A percentile compares a stretch with the other conserved stretches of the same genome.
Evolutionary conservation across 2,329 filamentous ascomycete species (phyloP).

Genomic region (Xylaria arbuscula): DNA sequence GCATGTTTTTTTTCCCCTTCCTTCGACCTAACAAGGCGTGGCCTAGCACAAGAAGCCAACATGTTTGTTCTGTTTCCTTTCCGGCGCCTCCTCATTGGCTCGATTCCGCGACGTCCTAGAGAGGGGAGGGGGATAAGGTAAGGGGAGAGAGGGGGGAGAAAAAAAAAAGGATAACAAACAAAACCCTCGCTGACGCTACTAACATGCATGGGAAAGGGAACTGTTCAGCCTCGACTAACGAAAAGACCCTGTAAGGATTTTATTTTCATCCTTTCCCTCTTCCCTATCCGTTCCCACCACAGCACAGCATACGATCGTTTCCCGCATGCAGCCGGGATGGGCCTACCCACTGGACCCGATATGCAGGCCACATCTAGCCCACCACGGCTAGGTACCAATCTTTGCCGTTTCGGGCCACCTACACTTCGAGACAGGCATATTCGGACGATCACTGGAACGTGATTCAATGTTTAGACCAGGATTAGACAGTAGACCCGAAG

Average conservation of each 20-base stretch:
- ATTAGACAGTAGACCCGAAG: conserved; percentile 40
- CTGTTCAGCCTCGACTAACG: conserved; percentile 47
- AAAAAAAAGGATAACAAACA: conserved; percentile 10
- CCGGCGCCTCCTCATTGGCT: conserved; percentile 42
- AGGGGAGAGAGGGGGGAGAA: too few species aligned
- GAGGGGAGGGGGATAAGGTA: neutral
- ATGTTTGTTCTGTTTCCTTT: conserved; percentile 17
- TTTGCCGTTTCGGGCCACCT: conserved; percentile 45
- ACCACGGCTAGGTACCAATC: conserved; percentile 48
- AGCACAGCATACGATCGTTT: conserved; percentile 44
- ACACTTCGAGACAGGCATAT: conserved; percentile 47
- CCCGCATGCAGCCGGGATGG: conserved; percentile 49
- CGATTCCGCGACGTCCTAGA: conserved; percentile 32
- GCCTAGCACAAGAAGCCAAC: conserved; percentile 43
- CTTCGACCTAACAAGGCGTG: conserved; percentile 38
- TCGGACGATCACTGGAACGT: conserved; percentile 51
- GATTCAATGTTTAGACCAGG: conserved; percentile 46
- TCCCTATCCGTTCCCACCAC: conserved; percentile 39
- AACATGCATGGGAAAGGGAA: conserved; percentile 39
- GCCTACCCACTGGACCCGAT: conserved; percentile 45
- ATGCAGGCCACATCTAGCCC: conserved; percentile 49
- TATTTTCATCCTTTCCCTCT: conserved; percentile 21
- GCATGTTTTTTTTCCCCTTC: conserved; percentile 29
- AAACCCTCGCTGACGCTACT: conserved; percentile 18
- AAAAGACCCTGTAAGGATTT: conserved; percentile 33